Percentiles rank a stretch among this genome's conserved stretches.
These are phyloP conservation scores for Phytopythium mirpurense DNA, from an alignment of 352 stramenopile genomes.

Conservation along the genomic window DNA sequence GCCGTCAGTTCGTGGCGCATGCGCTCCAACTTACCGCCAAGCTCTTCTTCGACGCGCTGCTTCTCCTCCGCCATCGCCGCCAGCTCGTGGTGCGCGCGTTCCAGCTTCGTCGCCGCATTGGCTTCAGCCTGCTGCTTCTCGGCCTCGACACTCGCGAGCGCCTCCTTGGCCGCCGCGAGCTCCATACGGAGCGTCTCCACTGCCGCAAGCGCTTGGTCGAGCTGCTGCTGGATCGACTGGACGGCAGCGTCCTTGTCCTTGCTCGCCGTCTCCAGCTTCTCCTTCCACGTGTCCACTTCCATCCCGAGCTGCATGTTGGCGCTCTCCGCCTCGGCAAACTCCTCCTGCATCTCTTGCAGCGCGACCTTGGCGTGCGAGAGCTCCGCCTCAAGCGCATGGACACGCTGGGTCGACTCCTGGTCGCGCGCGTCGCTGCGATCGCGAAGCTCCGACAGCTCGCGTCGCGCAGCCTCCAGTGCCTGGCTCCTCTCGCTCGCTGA, in stretches of 20 bases:
- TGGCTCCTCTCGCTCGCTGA: conserved; percentile 3
- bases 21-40: conserved; percentile 1
- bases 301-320: conserved; percentile 10
- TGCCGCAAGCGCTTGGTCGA: conserved; percentile 2
- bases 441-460: conserved; percentile 27
- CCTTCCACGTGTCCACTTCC: conserved; percentile 5
- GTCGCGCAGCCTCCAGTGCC: conserved; percentile 15
- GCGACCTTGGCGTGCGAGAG: conserved; percentile 21
- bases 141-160: conserved; percentile 6
- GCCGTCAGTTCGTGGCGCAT: conserved; percentile 35
- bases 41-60: conserved; percentile 3
- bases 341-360: conserved; percentile 23
- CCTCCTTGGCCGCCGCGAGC: conserved; percentile 8
- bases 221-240: conserved; percentile 2
- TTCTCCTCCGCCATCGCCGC: conserved; percentile 17
- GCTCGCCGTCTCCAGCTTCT: background rate
- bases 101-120: background rate
- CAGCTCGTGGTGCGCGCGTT: conserved; percentile 33
- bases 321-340: conserved; percentile 26
- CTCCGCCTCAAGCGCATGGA: conserved; percentile 29
- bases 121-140: conserved; percentile 8
- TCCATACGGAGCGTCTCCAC: conserved; percentile 2
- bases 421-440: conserved; percentile 10
- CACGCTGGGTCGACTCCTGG: conserved; percentile 18
- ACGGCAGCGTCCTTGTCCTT: background rate